A percentile compares a stretch with the other conserved stretches of the same genome.
These are phyloP conservation scores for Wickerhamiella occidentalis DNA, from an alignment of 805 yeast species.

Conservation along the genomic window DNA sequence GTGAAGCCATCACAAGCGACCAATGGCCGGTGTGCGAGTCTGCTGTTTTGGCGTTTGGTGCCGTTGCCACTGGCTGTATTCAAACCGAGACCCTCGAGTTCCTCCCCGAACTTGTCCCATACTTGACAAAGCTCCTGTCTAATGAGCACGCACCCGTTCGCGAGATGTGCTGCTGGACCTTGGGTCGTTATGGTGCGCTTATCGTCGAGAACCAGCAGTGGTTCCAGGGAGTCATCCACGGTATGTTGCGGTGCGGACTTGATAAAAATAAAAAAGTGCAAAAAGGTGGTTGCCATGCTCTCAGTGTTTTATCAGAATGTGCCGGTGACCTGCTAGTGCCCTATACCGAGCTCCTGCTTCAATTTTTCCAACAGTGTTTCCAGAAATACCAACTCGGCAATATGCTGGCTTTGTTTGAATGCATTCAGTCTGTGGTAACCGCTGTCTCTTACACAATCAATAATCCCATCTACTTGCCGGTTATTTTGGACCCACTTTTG, in stretches of 20 bases:
- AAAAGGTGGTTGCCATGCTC: slow-evolving; percentile 81
- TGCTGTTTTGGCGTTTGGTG: slow-evolving; percentile 87
- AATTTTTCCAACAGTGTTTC: slow-evolving; percentile 64
- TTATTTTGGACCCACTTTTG: slow-evolving; percentile 69
- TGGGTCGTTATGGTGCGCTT: slow-evolving; percentile 77
- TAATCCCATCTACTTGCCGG: slow-evolving; percentile 43
- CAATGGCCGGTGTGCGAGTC: slow-evolving; percentile 92
- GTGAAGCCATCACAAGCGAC: slow-evolving; percentile 51
- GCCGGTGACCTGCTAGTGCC: slow-evolving; percentile 54
- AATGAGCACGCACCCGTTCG: slow-evolving; percentile 77
- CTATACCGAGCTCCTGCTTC: slow-evolving; percentile 52
- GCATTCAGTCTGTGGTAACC: slow-evolving; percentile 81
- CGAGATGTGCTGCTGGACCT: slow-evolving; percentile 92
- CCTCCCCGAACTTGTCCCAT: slow-evolving; percentile 72
- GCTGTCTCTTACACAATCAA: slow-evolving; percentile 49
- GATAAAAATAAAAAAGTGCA: slow-evolving; percentile 90
- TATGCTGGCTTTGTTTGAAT: slow-evolving; percentile 71
- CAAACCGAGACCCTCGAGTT: slow-evolving; percentile 51
- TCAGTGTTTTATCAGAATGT: slow-evolving; percentile 70
- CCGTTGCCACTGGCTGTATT: slow-evolving; percentile 80
- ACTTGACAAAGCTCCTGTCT: slow-evolving; percentile 61
- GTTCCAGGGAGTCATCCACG: slow-evolving; percentile 64
- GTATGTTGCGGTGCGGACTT: slow-evolving; percentile 60
- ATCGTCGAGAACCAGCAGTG: slow-evolving; percentile 52
- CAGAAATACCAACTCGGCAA: slow-evolving; percentile 69